Base-by-base conservation (phyloP, 176 grass and related monocot genomes). In the Oryza coarctata region DNA sequence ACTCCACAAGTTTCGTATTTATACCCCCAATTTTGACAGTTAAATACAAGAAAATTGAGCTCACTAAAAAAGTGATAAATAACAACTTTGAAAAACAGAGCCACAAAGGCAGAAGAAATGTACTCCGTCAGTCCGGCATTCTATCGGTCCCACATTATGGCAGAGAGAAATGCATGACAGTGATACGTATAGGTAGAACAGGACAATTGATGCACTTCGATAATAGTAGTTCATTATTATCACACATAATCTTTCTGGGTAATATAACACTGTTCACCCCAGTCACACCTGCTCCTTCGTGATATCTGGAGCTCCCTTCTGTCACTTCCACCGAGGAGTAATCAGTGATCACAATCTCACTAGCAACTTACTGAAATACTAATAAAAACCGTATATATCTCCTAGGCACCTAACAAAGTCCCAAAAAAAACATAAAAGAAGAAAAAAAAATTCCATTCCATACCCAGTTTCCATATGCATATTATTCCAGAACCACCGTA, bases 401-500 rank as follows among this genome's bases (percentile, higher is more conserved):
- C 12, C 38, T 15, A 15, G 35, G 6, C 63, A 67, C 17, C 40
- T 18, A 65, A 22, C 20, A 31, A 47, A 13, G 12, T 28, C 31
- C 61, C 29, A 38, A 52, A 52, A 45, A 44, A 20, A 17, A 4
- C 26, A 32, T 52, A 23, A 58, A 58, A 23, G 0, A 49, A 27
- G 32, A 3, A 18, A 74, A 58, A 17, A 35, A 0, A 26, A 67
- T 43, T 35, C 27, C 47, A 34, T 22, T 81, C 20, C 62, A 33
- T 13, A 74, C 14, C 28, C 62, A 75, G 68, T 67, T 43, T 75
- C 45, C 45, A 68, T 65, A 60, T 47, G 28, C 43, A 38, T 78
- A 25, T 78, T 86, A 82, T 88, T 86, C 64, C 76, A 40, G 70
- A 67, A 30, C 55, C 9, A 79, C 68, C 32, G 40, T 63, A 82